These are phyloP conservation scores for Mortierella sp. DNA, from an alignment of 371 early-diverging fungal genomes.

Conservation along the genomic window DNA sequence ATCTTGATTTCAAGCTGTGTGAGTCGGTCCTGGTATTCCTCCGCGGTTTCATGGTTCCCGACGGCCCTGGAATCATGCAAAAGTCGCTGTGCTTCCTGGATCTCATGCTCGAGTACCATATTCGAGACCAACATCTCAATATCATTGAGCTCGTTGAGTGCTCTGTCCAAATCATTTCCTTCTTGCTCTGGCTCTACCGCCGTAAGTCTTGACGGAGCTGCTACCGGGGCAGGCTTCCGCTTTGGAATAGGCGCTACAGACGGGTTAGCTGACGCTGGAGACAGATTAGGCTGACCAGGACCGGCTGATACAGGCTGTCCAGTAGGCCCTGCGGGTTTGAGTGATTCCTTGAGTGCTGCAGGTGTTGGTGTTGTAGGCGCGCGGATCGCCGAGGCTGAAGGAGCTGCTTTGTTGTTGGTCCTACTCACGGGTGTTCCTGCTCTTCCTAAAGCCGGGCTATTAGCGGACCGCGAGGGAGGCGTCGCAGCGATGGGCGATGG, in stretches of 20 bases:
- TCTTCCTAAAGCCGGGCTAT: constrained; percentile 12
- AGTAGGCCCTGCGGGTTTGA: constrained; percentile 1
- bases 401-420: constrained; percentile 2
- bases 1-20: constrained; percentile 80
- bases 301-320: background rate
- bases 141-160: constrained; percentile 67
- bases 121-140: constrained; percentile 82
- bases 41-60: constrained; percentile 59
- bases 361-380: constrained; percentile 10
- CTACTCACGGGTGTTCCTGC: constrained; percentile 22
- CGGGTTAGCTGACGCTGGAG: background rate
- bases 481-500: constrained; percentile 30
- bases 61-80: constrained; percentile 61
- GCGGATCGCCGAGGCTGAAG: constrained; percentile 5
- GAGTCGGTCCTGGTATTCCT: constrained; percentile 75
- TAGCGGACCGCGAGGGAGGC: constrained; percentile 14
- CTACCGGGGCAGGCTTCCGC: background rate
- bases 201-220: constrained; percentile 6
- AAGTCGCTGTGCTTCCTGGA: constrained; percentile 59
- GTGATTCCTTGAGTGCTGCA: constrained; percentile 11
- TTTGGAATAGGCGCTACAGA: background rate
- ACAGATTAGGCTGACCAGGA: background rate
- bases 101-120: constrained; percentile 82
- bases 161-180: constrained; percentile 41
- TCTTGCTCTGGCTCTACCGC: constrained; percentile 11